These are phyloP conservation scores for Bassia scoparia DNA, from an alignment of 148 eudicot species.

Conservation along the genomic window DNA sequence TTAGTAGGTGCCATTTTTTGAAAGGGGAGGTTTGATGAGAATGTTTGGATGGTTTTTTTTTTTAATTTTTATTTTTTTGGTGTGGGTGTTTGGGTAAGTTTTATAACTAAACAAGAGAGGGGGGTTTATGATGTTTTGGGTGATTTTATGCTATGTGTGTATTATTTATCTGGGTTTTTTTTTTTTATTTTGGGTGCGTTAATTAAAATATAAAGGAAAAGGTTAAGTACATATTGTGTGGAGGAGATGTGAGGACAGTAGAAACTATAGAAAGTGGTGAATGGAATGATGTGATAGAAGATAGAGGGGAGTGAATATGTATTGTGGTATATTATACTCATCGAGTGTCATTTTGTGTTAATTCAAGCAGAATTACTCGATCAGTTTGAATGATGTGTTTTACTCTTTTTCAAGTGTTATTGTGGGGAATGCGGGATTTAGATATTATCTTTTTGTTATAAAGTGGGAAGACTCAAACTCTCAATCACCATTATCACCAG, in stretches of 20 bases:
- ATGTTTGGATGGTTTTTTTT: not conserved
- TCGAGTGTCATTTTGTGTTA: too few species aligned
- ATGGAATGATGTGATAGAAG: too few species aligned
- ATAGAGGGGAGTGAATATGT: not conserved
- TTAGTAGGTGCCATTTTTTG: slow-evolving; percentile 2
- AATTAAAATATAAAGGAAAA: not conserved
- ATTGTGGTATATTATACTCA: too few species aligned
- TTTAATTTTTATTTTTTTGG: not conserved
- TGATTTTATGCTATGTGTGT: too few species aligned
- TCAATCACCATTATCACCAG: too few species aligned
- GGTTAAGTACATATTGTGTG: not conserved
- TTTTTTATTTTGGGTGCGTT: not conserved
- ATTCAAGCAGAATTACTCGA: too few species aligned
- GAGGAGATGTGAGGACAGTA: not conserved
- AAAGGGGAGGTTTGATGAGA: not conserved
- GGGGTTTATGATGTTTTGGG: not conserved
- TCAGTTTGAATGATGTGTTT: too few species aligned
- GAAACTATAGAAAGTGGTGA: slow-evolving; percentile 17
- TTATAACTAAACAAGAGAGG: not conserved
- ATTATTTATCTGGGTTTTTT: not conserved
- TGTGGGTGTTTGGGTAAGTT: not conserved
- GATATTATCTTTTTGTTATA: too few species aligned
- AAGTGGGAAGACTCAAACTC: too few species aligned
- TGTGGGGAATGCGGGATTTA: too few species aligned
- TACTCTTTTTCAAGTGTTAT: too few species aligned